Base-by-base conservation (phyloP, 192 early-diverging fungal genomes). In the Coemansia sp. region DNA sequence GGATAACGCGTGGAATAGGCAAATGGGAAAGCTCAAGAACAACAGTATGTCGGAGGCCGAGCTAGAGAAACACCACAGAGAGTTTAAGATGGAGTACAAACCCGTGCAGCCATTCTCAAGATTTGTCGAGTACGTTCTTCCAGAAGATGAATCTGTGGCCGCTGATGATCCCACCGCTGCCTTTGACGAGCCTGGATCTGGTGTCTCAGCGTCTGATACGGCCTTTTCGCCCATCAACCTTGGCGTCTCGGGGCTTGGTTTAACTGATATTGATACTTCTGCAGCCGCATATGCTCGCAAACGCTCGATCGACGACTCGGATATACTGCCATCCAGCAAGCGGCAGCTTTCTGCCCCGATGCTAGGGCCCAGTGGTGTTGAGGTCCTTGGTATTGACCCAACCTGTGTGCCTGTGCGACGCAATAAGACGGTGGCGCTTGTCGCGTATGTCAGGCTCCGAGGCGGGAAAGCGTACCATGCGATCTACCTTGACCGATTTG, bases 1-100 rank as follows among this genome's bases (percentile, higher is more conserved):
- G 15, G 91, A 91, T 52, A 88, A 88, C 64, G 71, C 85, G 74
- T 85, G 84, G 78, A 88, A 88, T 35, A 89, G 90, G 71, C 76
- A 86, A 30, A 72, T 72, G 71, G 61, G 69, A 35, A 70, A 75
- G 64, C 60, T 73, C 21, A 62, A 62, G 9, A 67, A 69, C 21
- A 75, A 64, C 46, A 56, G 61, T 60, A 21, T 55, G 44, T 63
- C 49, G 44, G 21, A 66, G 26, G 39, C 59, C 9, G 30, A 21
- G 0, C 36, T 53, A 65, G 70, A 72, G 53, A 57, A 77, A 75
- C 62, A 78, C 62, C n/a, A 67, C 68, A 43, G 71, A 41, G 55
- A 77, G 67, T 70, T 80, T 51, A 66, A 59, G 16, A 71, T 63
- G 52, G 52, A 73, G 0, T 77, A 80, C 65, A 76, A 76, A 7